Evolutionary conservation across 2,329 filamentous ascomycete genomes (phyloP).

Genomic region (Botryotinia calthae): DNA sequence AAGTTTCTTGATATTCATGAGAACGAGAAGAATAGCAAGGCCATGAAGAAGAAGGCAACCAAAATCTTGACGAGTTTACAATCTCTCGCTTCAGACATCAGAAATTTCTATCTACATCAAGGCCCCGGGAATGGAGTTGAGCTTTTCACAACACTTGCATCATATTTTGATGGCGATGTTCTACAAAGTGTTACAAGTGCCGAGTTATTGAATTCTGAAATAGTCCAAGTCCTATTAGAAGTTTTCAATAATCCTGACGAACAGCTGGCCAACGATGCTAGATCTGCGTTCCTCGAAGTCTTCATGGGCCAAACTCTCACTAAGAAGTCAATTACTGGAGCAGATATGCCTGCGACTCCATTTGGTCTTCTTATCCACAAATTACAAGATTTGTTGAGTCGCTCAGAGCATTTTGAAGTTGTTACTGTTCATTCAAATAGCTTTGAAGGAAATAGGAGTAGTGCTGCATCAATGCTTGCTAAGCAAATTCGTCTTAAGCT

Average conservation of each 20-base stretch:
- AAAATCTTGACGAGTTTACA: conserved; percentile 73
- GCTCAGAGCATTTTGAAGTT: conserved; percentile 97
- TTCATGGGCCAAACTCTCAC: conserved; percentile 80
- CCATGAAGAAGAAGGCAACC: conserved; percentile 74
- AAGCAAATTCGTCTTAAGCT: conserved; percentile 91
- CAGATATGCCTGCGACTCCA: conserved; percentile 71
- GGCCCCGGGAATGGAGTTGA: conserved; percentile 55
- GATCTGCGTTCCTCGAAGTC: conserved; percentile 81
- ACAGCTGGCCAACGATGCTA: conserved; percentile 61
- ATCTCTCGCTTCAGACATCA: conserved; percentile 67
- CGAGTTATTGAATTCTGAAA: conserved; percentile 84
- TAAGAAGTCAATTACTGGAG: conserved; percentile 59
- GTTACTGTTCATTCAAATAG: conserved; percentile 92
- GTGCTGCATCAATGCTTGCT: conserved; percentile 90
- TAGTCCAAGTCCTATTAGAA: conserved; percentile 79
- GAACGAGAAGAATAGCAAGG: conserved; percentile 65
- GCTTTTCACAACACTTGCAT: conserved; percentile 73
- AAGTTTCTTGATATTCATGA: conserved; percentile 84
- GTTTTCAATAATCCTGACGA: conserved; percentile 74
- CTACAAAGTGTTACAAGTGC: conserved; percentile 93
- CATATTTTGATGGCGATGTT: conserved; percentile 84
- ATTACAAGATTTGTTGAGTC: conserved; percentile 90
- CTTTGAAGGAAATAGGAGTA: conserved; percentile 85
- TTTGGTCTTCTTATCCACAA: conserved; percentile 93
- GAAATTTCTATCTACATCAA: conserved; percentile 63